phyloP scores from a whole-genome alignment of 805 yeast genomes.

The Starmera amethionina region DNA sequence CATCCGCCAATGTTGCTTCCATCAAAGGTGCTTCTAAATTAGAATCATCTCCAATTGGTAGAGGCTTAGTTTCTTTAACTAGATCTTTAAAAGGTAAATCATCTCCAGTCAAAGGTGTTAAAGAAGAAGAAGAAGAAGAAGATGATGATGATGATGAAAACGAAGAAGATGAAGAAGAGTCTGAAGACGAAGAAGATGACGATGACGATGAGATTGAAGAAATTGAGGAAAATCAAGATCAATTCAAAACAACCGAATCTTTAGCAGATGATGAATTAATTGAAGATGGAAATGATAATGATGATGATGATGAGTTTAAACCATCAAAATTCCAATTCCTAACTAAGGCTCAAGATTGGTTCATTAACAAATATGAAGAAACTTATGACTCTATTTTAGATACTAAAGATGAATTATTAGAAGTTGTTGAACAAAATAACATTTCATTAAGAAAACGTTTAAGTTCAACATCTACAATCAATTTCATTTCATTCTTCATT shows the following conservation, averaged over 20 bases:
- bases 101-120: constrained; percentile 12
- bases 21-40: constrained; percentile 1
- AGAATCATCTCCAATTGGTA: constrained; percentile 14
- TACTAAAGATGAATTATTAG: constrained; percentile 3
- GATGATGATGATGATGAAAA: constrained; percentile 6
- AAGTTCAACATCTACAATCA: constrained; percentile 20
- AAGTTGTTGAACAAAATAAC: constrained; percentile 4
- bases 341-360: constrained; percentile 13
- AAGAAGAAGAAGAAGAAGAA: constrained; percentile 6
- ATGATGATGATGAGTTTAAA: neutral
- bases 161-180: constrained; percentile 2
- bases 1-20: neutral
- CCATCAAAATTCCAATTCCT: constrained; percentile 3
- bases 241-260: constrained; percentile 12
- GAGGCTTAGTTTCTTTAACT: constrained; percentile 5
- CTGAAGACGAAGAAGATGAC: constrained; percentile 4
- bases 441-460: constrained; percentile 12
- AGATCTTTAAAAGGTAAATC: constrained; percentile 8
- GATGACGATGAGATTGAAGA: constrained; percentile 8
- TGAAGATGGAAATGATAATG: constrained; percentile 1
- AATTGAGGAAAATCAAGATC: constrained; percentile 11
- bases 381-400: constrained; percentile 13
- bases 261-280: constrained; percentile 2
- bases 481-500: constrained; percentile 5
- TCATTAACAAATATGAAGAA: constrained; percentile 13